These are phyloP conservation scores for Persicaria maculosa DNA, from an alignment of 148 eudicot species.

Conservation along the genomic window DNA sequence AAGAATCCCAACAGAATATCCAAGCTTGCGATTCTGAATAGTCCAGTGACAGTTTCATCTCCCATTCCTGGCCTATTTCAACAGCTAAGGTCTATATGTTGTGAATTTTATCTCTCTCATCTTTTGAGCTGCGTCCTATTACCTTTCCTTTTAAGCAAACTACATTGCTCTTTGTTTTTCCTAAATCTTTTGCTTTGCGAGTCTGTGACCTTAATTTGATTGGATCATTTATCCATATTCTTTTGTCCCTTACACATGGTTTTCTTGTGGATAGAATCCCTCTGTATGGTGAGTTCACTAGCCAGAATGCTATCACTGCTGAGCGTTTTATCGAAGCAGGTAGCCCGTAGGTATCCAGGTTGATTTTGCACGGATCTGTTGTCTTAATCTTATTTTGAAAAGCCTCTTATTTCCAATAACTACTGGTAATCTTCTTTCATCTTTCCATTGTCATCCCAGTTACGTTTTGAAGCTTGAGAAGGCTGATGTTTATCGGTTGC, in stretches of 20 bases:
- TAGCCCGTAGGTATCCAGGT: slow-evolving; percentile 96
- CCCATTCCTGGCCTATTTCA: slow-evolving; percentile 96
- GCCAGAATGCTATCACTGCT: slow-evolving; percentile 92
- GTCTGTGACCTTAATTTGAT: neutral
- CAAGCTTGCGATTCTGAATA: slow-evolving; percentile 75
- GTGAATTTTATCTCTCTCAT: neutral
- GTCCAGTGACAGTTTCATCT: slow-evolving; percentile 81
- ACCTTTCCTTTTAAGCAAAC: neutral
- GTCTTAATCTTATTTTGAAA: neutral
- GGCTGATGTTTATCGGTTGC: slow-evolving; percentile 96
- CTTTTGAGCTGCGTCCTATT: neutral
- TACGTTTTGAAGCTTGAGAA: slow-evolving; percentile 90
- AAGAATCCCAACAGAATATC: slow-evolving; percentile 67
- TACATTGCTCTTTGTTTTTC: neutral
- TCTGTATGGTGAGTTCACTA: slow-evolving; percentile 81
- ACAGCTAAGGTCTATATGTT: slow-evolving; percentile 60
- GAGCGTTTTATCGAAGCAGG: slow-evolving; percentile 99
- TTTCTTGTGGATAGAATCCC: slow-evolving; percentile 55
- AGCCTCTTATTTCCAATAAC: neutral
- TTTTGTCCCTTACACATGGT: neutral
- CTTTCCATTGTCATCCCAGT: slow-evolving; percentile 31
- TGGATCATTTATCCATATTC: neutral
- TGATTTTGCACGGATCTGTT: slow-evolving; percentile 13
- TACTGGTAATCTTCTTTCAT: neutral
- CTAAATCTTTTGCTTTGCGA: no score